A percentile compares a stretch with the other conserved stretches of the same genome.
Conservation (phyloP, 2,329 filamentous ascomycete genomes). For the Ophiostoma triangulosporum region DNA sequence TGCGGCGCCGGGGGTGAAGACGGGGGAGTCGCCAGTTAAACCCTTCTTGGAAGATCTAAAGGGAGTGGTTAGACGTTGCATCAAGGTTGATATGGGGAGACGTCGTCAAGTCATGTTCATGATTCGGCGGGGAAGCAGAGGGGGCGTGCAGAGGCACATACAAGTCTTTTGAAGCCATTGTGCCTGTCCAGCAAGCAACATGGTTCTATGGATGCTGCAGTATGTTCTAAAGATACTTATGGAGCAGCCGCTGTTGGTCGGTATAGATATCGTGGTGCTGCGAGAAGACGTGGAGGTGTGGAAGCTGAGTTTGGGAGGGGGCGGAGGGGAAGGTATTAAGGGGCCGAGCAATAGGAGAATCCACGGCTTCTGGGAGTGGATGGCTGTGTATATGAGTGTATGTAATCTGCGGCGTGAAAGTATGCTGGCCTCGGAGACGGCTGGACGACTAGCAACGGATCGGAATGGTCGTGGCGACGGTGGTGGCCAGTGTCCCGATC, state of each 20-base stretch:
- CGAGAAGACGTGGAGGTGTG: not conserved
- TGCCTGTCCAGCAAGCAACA: slow-evolving; percentile 2
- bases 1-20: slow-evolving; percentile 63
- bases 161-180: slow-evolving; percentile 10
- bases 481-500: slow-evolving; percentile 6
- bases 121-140: not conserved
- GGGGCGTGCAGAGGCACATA: too few relatives aligned
- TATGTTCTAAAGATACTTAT: not conserved
- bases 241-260: not conserved
- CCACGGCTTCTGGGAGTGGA: too few relatives aligned
- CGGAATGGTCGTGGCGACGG: too few relatives aligned
- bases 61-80: not conserved
- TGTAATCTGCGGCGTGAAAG: too few relatives aligned
- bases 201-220: not conserved
- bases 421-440: too few relatives aligned
- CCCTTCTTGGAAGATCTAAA: slow-evolving; percentile 47
- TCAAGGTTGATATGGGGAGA: too few relatives aligned
- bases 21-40: slow-evolving; percentile 90
- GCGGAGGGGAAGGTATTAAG: too few relatives aligned
- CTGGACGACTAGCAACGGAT: not conserved
- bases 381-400: too few relatives aligned
- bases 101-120: too few relatives aligned
- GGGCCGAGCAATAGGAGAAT: too few relatives aligned
- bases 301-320: too few relatives aligned
- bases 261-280: too few relatives aligned